These are phyloP conservation scores for Saccharomycopsis fodiens DNA, from an alignment of 805 yeast species.

Conservation along the genomic window DNA sequence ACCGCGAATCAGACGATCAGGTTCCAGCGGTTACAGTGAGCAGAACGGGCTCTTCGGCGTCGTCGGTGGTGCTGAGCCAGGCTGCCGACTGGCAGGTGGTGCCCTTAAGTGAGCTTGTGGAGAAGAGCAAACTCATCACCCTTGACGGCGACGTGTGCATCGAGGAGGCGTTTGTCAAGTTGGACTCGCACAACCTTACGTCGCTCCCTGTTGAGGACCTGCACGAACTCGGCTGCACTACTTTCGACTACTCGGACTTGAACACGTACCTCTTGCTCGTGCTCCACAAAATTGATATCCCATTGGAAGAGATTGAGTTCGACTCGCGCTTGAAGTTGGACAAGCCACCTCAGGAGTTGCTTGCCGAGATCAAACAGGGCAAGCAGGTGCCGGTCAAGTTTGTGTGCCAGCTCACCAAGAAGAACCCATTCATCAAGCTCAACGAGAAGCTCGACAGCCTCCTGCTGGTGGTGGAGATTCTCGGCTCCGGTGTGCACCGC, in stretches of 20 bases:
- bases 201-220: conserved; percentile 71
- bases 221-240: conserved; percentile 60
- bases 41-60: conserved; percentile 26
- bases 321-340: conserved; percentile 22
- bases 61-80: conserved; percentile 44
- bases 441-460: conserved; percentile 57
- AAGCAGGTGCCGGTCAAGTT: conserved; percentile 81
- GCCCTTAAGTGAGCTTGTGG: conserved; percentile 65
- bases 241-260: conserved; percentile 89
- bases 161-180: conserved; percentile 79
- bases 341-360: conserved; percentile 34
- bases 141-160: conserved; percentile 65
- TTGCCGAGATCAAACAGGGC: conserved; percentile 47
- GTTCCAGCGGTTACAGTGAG: conserved; percentile 19
- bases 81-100: conserved; percentile 75
- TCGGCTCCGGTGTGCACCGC: conserved; percentile 95
- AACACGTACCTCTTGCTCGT: conserved; percentile 81
- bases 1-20: not conserved
- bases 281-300: conserved; percentile 55
- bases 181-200: conserved; percentile 66
- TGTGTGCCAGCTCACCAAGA: conserved; percentile 76
- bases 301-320: conserved; percentile 25
- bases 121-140: conserved; percentile 65
- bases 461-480: conserved; percentile 68
- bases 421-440: conserved; percentile 80